A percentile compares a stretch with the other conserved stretches of the same genome.
Conservation (phyloP, 805 yeast species). For the Huiozyma sinensis region DNA sequence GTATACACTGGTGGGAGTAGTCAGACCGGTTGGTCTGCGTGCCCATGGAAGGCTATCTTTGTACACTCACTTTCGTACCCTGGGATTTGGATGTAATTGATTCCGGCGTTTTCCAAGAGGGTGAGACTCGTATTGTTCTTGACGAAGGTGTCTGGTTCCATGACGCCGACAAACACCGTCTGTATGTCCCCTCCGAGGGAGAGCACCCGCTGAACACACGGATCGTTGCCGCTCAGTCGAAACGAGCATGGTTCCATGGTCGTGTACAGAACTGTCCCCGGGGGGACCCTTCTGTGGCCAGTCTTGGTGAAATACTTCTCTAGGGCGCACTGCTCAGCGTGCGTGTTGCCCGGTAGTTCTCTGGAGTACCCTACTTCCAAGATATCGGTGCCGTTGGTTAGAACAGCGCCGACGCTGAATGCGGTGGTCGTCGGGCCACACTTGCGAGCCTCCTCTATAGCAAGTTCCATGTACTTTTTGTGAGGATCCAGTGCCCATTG, state of each 20-base stretch:
- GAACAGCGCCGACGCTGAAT: conserved; percentile 83
- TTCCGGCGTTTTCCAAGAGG: conserved; percentile 42
- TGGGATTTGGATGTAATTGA: conserved; percentile 69
- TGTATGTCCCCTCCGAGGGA: conserved; percentile 37
- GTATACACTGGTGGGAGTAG: not conserved
- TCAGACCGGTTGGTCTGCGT: conserved; percentile 1
- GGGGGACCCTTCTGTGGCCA: conserved; percentile 40
- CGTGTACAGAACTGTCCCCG: conserved; percentile 75
- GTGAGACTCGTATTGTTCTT: conserved; percentile 46
- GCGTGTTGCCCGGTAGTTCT: conserved; percentile 89
- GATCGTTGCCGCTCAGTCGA: conserved; percentile 78
- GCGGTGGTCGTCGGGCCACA: conserved; percentile 80
- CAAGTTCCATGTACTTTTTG: conserved; percentile 55
- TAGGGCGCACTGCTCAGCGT: conserved; percentile 91
- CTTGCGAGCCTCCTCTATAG: conserved; percentile 66
- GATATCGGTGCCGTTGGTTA: conserved; percentile 52
- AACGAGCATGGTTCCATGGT: conserved; percentile 96
- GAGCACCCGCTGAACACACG: conserved; percentile 76
- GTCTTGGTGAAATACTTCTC: conserved; percentile 49
- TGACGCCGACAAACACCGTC: conserved; percentile 81
- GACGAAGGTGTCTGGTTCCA: conserved; percentile 87
- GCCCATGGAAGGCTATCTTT: conserved; percentile 59
- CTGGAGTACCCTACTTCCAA: conserved; percentile 78
- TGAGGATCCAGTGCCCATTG: conserved; percentile 67
- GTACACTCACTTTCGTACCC: conserved; percentile 71